Evolutionary conservation across 139 green algal genomes (phyloP).

Genomic region (Limnomonas spitsbergensis): DNA sequence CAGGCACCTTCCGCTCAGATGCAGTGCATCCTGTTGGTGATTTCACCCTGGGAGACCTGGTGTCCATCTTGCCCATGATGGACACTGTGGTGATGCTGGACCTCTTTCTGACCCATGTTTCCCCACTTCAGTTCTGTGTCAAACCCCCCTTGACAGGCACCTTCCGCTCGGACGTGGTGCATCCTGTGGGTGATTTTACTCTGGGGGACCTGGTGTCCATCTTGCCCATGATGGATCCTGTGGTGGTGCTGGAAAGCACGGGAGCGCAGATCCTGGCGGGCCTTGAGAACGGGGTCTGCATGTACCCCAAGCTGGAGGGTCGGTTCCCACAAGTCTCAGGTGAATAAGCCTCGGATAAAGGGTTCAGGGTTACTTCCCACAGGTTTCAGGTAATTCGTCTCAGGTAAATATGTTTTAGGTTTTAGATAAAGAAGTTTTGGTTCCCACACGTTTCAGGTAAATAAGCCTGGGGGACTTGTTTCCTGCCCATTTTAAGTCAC

Average conservation of each 20-base stretch:
- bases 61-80: conserved; percentile 71
- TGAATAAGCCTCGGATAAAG: background rate
- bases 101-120: no score
- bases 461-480: background rate
- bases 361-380: background rate
- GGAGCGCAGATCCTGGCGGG: conserved; percentile 47
- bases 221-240: conserved; percentile 70
- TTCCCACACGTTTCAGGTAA: no score
- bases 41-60: conserved; percentile 58
- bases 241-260: background rate
- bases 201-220: conserved; percentile 64
- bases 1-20: conserved; percentile 27
- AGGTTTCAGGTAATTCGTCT: background rate
- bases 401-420: no score
- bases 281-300: conserved; percentile 68
- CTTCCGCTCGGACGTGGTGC: conserved; percentile 36
- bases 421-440: no score
- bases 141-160: background rate
- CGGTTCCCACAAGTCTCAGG: conserved; percentile 62
- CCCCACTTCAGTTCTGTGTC: background rate
- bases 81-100: conserved; percentile 38
- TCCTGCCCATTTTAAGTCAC: no score
- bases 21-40: conserved; percentile 42
- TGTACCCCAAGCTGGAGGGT: conserved; percentile 65
- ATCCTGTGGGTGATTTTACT: conserved; percentile 46